phyloP scores from a whole-genome alignment of 768 basidiomycete species.

The Leucosporidium scottii region DNA sequence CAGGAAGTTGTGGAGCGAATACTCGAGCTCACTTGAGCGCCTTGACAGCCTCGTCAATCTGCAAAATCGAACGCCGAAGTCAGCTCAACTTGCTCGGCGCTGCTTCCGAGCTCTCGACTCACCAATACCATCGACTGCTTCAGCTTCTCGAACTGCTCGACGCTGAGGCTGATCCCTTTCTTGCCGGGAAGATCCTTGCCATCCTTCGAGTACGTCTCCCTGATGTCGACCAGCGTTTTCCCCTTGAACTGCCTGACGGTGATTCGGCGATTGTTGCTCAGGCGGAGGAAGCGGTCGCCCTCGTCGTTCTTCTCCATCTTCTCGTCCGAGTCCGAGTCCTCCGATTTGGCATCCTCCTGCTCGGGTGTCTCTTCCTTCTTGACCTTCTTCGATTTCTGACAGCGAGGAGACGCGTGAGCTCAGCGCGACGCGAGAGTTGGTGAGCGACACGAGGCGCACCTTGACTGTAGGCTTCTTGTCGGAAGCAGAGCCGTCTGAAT shows the following conservation, averaged over 20 bases:
- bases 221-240: constrained; percentile 39
- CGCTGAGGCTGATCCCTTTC: constrained; percentile 38
- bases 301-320: constrained; percentile 4
- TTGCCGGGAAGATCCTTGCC: constrained; percentile 38
- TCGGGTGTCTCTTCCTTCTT: constrained; percentile 11
- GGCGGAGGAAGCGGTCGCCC: constrained; percentile 17
- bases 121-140: constrained; percentile 8
- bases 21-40: no score
- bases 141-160: constrained; percentile 38
- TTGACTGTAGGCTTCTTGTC: constrained; percentile 9
- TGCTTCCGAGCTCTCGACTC: no score
- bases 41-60: no score
- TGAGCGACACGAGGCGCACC: background rate
- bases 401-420: background rate
- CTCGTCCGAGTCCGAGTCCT: background rate
- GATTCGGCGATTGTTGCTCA: constrained; percentile 36
- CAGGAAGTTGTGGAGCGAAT: no score
- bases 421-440: no score
- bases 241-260: constrained; percentile 39
- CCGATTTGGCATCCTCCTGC: background rate
- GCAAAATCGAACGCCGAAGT: no score
- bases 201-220: constrained; percentile 40
- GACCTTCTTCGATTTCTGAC: constrained; percentile 5
- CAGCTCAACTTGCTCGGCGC: no score
- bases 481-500: background rate